A percentile compares a stretch with the other conserved stretches of the same genome.
Evolutionary conservation across 2,329 filamentous ascomycete genomes (phyloP).

Genomic region (Coniochaeta sp.): DNA sequence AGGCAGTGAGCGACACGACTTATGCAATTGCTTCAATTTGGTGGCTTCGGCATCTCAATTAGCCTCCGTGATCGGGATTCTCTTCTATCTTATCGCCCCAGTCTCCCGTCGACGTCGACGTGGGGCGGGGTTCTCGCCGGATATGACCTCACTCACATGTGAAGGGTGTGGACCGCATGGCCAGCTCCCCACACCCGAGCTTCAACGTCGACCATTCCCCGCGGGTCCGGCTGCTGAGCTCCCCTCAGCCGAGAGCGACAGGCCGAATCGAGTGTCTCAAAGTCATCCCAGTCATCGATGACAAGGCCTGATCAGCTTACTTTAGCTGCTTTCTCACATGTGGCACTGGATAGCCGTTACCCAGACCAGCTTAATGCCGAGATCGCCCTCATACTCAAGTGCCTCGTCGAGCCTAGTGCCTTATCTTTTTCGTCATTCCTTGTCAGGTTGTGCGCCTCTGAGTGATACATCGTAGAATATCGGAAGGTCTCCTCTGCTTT

Average conservation of each 20-base stretch:
- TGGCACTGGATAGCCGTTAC: neutral
- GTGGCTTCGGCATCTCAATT: neutral
- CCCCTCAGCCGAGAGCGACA: neutral
- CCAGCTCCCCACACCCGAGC: neutral
- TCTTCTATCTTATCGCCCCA: neutral
- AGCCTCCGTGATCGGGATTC: neutral
- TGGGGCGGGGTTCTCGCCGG: constrained; percentile 6
- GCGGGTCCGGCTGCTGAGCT: neutral
- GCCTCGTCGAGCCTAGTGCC: constrained; percentile 1
- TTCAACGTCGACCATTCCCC: neutral
- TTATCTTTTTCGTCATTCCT: constrained; percentile 14
- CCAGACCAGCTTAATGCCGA: neutral
- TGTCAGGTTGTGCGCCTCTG: constrained; percentile 5
- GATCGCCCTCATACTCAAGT: neutral
- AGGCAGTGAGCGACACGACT: neutral
- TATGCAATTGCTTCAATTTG: neutral
- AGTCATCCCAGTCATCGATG: neutral
- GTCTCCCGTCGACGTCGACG: neutral
- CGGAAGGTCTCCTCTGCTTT: neutral
- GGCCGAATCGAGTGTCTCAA: neutral
- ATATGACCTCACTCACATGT: constrained; percentile 10
- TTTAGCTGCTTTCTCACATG: neutral
- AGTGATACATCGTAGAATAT: neutral
- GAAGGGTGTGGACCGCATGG: neutral
- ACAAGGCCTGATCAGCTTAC: neutral